phyloP scores from a whole-genome alignment of 1,284 basidiomycete genomes.

The Afroboletus lepidellus region DNA sequence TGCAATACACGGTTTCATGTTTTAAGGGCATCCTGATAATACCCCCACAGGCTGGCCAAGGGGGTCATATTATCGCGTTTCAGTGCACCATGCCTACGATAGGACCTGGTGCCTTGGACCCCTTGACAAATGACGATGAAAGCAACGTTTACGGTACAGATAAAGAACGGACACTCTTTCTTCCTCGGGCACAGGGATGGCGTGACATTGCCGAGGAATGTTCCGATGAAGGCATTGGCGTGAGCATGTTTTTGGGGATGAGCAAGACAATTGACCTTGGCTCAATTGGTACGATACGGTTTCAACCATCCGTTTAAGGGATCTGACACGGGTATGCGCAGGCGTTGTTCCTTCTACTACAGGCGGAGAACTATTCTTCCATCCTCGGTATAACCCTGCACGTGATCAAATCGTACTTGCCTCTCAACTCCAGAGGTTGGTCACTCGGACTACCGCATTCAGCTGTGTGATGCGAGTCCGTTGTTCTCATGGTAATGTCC shows the following conservation, averaged over 20 bases:
- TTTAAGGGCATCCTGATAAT: conserved; percentile 8
- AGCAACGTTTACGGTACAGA: conserved; percentile 81
- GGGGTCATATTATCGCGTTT: conserved; percentile 88
- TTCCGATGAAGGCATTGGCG: conserved; percentile 86
- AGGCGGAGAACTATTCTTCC: conserved; percentile 93
- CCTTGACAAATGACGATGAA: conserved; percentile 61
- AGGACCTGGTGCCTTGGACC: conserved; percentile 70
- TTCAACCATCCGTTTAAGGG: conserved; percentile 2
- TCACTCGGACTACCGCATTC: conserved; percentile 77
- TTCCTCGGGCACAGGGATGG: conserved; percentile 78
- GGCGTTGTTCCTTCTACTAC: conserved; percentile 71
- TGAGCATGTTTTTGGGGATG: conserved; percentile 89
- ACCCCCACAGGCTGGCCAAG: conserved; percentile 62
- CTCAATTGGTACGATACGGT: conserved; percentile 63
- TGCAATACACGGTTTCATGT: conserved; percentile 26
- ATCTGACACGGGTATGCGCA: conserved; percentile 31
- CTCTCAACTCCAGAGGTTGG: conserved; percentile 72
- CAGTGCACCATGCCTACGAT: conserved; percentile 75
- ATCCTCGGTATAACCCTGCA: conserved; percentile 81
- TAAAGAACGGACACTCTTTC: conserved; percentile 83
- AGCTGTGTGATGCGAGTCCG: conserved; percentile 83
- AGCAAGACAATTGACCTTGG: conserved; percentile 85
- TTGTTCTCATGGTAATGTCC: conserved; percentile 73
- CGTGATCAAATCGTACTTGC: conserved; percentile 69
- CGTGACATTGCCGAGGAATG: conserved; percentile 83